Evolutionary conservation across 306 rosid genomes (phyloP).

Genomic region (Hippophae tibetana): DNA sequence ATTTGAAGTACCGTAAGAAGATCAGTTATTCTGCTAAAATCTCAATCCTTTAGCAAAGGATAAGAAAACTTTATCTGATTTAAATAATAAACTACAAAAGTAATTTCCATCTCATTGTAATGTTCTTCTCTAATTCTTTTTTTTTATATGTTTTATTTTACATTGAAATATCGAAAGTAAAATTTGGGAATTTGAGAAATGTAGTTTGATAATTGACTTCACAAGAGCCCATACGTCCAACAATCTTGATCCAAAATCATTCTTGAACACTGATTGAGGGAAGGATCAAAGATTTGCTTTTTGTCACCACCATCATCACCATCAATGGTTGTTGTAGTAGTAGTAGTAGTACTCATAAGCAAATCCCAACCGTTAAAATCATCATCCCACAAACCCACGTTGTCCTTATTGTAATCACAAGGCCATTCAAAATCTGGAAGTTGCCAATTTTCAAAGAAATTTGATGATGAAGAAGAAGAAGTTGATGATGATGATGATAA

Average conservation of each 20-base stretch:
- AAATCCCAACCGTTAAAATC: constrained; percentile 56
- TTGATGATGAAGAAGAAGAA: constrained; percentile 34
- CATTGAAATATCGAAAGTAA: too few relatives aligned
- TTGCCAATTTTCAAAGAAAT: constrained; percentile 37
- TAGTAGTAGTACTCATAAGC: constrained; percentile 3
- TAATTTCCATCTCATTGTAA: too few relatives aligned
- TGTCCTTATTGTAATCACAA: constrained; percentile 10
- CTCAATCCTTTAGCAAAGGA: too few relatives aligned
- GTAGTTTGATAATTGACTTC: neutral
- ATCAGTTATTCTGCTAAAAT: too few relatives aligned
- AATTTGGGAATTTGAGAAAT: too few relatives aligned
- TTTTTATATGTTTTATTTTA: too few relatives aligned
- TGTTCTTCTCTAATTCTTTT: too few relatives aligned
- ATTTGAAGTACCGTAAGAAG: too few relatives aligned
- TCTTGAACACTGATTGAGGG: constrained; percentile 31
- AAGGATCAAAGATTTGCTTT: constrained; percentile 26
- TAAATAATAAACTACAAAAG: too few relatives aligned
- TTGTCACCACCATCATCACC: constrained; percentile 20
- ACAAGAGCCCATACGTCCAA: constrained; percentile 41
- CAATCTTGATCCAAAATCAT: constrained; percentile 40
- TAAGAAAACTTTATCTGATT: too few relatives aligned
- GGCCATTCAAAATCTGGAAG: constrained; percentile 59
- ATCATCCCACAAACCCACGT: constrained; percentile 43
- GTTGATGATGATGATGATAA: constrained; percentile 30
- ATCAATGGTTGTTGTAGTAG: constrained; percentile 3